Evolutionary conservation across 1,284 basidiomycete species (phyloP).

Genomic region (Malassezia nana): DNA sequence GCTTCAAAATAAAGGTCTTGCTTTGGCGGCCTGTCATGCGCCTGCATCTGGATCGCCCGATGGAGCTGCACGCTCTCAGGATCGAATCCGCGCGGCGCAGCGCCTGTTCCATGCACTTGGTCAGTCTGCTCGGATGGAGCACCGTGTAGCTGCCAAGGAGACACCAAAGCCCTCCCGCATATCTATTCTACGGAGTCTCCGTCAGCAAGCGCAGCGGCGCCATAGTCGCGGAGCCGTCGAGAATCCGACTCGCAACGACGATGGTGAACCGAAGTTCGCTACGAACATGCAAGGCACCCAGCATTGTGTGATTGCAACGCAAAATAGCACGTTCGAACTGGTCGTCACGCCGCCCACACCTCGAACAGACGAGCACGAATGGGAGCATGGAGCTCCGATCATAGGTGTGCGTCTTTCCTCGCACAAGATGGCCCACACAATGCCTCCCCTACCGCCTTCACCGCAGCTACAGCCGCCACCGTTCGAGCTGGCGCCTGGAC

Average conservation of each 20-base stretch:
- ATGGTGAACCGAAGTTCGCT: background rate
- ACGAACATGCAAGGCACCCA: constrained; percentile 14
- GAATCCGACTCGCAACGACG: too few species aligned
- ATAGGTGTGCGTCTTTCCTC: constrained; percentile 13
- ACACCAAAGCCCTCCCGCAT: background rate
- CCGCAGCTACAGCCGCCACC: constrained; percentile 10
- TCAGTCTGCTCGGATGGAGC: background rate
- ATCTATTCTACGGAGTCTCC: constrained; percentile 10
- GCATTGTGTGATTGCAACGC: constrained; percentile 12
- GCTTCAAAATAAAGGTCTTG: constrained; percentile 9
- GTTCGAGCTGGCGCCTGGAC: constrained; percentile 18
- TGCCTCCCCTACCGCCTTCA: background rate
- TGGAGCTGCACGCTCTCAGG: constrained; percentile 1
- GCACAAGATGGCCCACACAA: background rate
- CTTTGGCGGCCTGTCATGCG: background rate
- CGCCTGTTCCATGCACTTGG: constrained; percentile 12
- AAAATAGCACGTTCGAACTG: constrained; percentile 9
- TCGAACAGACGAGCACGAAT: background rate
- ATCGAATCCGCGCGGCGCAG: constrained; percentile 14
- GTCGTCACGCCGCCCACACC: constrained; percentile 16
- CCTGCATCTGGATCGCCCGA: background rate
- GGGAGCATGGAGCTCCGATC: background rate
- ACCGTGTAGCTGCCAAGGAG: background rate
- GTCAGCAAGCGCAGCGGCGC: constrained; percentile 5
- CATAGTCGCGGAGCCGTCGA: background rate